Percentiles rank a stretch among this genome's conserved stretches.
These are phyloP conservation scores for Protea cynaroides DNA, from an alignment of 164 flowering plant species.

Conservation along the genomic window DNA sequence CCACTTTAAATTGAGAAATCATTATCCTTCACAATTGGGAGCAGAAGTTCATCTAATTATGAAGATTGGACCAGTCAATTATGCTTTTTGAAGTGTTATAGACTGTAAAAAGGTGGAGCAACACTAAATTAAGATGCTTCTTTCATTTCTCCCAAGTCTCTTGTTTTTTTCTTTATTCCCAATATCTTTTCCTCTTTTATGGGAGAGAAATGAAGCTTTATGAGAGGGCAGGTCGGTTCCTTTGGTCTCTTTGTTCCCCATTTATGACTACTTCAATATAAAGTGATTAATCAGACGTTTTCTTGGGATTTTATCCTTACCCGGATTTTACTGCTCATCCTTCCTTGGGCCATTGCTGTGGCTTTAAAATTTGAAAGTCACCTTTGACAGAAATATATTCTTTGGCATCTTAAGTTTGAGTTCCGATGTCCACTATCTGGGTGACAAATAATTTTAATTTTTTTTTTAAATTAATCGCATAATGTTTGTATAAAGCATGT, in stretches of 20 bases:
- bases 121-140: slow-evolving; percentile 18
- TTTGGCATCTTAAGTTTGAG: no score
- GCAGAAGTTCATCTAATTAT: not conserved
- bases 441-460: no score
- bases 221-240: slow-evolving; percentile 20
- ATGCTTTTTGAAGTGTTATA: slow-evolving; percentile 9
- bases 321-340: no score
- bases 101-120: slow-evolving; percentile 7
- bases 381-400: no score
- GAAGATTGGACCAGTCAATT: slow-evolving; percentile 12
- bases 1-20: no score
- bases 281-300: slow-evolving; percentile 16
- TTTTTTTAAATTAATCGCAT: no score
- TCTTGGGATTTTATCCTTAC: slow-evolving; percentile 9
- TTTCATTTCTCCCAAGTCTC: not conserved
- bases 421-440: no score
- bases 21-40: no score
- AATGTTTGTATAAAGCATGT: no score
- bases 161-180: slow-evolving; percentile 32
- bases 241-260: slow-evolving; percentile 21
- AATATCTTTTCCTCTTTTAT: slow-evolving; percentile 27
- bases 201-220: slow-evolving; percentile 13
- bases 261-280: slow-evolving; percentile 11
- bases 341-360: no score
- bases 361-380: no score